Evolutionary conservation across 306 rosid genomes (phyloP).

Genomic region (Trifolium pratense): DNA sequence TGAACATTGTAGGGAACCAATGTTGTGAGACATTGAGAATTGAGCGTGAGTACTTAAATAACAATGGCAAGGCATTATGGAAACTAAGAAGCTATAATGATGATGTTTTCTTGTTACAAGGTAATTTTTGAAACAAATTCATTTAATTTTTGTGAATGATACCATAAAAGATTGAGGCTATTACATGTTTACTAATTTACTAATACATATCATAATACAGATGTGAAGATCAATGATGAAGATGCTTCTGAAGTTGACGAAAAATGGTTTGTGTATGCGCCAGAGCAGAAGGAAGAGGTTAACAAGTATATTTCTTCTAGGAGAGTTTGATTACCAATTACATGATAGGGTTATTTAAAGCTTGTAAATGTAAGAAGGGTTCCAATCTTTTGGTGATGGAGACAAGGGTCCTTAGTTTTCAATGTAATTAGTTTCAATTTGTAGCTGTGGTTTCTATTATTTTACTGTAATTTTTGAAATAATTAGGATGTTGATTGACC

Average conservation of each 20-base stretch:
- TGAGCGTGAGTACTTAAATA: slow-evolving; percentile 38
- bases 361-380: neutral
- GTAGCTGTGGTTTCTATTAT: neutral
- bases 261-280: slow-evolving; percentile 49
- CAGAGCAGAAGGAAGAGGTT: slow-evolving; percentile 39
- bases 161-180: slow-evolving; percentile 17
- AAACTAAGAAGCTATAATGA: slow-evolving; percentile 33
- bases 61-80: slow-evolving; percentile 45
- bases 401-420: neutral
- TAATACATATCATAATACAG: slow-evolving; percentile 33
- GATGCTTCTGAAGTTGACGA: slow-evolving; percentile 32
- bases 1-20: slow-evolving; percentile 33
- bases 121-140: slow-evolving; percentile 36
- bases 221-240: slow-evolving; percentile 19
- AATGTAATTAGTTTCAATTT: slow-evolving; percentile 1
- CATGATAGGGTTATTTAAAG: neutral
- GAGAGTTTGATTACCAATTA: slow-evolving; percentile 1
- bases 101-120: slow-evolving; percentile 48
- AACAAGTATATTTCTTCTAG: slow-evolving; percentile 44
- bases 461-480: neutral
- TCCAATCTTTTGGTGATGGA: neutral
- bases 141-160: neutral
- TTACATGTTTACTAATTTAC: slow-evolving; percentile 30
- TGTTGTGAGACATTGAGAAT: slow-evolving; percentile 43
- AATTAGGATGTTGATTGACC: neutral